Percentiles rank a stretch among this genome's conserved stretches.
Evolutionary conservation across 768 basidiomycete genomes (phyloP).

Genomic region (Lactarius trivialis): DNA sequence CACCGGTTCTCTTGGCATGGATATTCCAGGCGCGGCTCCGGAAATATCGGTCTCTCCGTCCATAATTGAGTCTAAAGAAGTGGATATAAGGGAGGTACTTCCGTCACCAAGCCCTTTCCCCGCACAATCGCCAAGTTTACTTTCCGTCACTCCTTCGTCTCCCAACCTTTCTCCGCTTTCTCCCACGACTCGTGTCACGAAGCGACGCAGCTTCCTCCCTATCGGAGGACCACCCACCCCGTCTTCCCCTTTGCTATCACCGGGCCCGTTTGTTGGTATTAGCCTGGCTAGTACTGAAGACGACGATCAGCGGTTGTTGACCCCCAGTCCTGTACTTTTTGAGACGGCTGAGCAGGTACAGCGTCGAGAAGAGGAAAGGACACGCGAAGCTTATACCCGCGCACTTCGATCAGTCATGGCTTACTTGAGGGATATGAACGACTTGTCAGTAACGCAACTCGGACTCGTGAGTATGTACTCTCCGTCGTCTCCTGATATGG

Average conservation of each 20-base stretch:
- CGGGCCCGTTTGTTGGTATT: slow-evolving; percentile 51
- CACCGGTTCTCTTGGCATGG: slow-evolving; percentile 49
- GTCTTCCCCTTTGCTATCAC: slow-evolving; percentile 56
- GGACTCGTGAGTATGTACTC: slow-evolving; percentile 56
- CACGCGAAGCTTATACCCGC: slow-evolving; percentile 64
- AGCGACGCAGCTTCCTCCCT: slow-evolving; percentile 85
- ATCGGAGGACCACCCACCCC: slow-evolving; percentile 61
- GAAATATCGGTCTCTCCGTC: slow-evolving; percentile 18
- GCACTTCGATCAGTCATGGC: slow-evolving; percentile 91
- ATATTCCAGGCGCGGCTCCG: slow-evolving; percentile 1
- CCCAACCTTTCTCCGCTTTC: slow-evolving; percentile 31
- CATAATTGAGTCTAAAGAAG: slow-evolving; percentile 14
- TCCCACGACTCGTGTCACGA: slow-evolving; percentile 47
- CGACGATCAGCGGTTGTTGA: slow-evolving; percentile 28
- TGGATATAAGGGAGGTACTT: background rate
- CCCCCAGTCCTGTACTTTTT: slow-evolving; percentile 41
- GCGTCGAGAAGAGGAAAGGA: slow-evolving; percentile 65
- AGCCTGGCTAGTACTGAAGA: slow-evolving; percentile 36
- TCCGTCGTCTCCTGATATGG: slow-evolving; percentile 39
- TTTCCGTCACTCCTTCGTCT: slow-evolving; percentile 16
- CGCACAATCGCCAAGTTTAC: slow-evolving; percentile 10
- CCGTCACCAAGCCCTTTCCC: slow-evolving; percentile 5
- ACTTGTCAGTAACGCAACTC: slow-evolving; percentile 67
- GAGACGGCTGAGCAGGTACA: slow-evolving; percentile 41
- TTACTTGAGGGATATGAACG: slow-evolving; percentile 93